Evolutionary conservation across 2,329 filamentous ascomycete species (phyloP), one percentile per base, ranked within the genome.

Genomic region (Colletotrichum magnum): DNA sequence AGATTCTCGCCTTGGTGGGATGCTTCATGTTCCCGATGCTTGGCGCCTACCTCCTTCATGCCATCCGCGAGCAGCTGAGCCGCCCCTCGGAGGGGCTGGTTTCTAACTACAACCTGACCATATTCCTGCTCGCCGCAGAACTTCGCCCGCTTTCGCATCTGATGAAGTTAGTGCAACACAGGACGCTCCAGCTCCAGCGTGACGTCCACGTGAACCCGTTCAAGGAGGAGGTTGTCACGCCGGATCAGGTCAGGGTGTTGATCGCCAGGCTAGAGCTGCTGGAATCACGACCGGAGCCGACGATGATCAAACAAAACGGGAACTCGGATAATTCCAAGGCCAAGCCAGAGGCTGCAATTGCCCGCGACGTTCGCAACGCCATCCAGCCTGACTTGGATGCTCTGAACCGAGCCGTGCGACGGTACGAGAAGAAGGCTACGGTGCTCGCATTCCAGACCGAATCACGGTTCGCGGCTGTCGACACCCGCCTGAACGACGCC

Each of bases 91-190:
- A 97, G 78, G 93, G 93, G 1, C 84, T 98, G 12, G 92, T 98
- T 6, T 97, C 94, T 5, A 93, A 97, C 79, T 97, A 95, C 81
- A 98, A 98, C 79, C 85, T 98, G 63, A 94, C 92, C 13, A 93
- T 98, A 60, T 98, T 98, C 79, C 84, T 97, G 3, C 86, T 97
- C 18, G 93, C 93, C 1, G 93, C 95, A 4, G 95, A 98, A 80
- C 84, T 98, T 32, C 91, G 93, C 3, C 95, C 95, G 0, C 83
- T 94, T 57, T 89, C 93, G 1, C 95, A 98, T 76, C 82, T 97
- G 28, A 89, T 97, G 71, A 93, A 91, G 76, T 88, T 98, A 75
- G 87, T 97, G 4, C 91, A 94, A 75, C 88, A 89, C 15, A 89
- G 94, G 41, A 97, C 94, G 2, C 83, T 97, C 9, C 90, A 95